Conservation (phyloP, 1,139 yeast genomes). For the Taiozyma sp. region DNA sequence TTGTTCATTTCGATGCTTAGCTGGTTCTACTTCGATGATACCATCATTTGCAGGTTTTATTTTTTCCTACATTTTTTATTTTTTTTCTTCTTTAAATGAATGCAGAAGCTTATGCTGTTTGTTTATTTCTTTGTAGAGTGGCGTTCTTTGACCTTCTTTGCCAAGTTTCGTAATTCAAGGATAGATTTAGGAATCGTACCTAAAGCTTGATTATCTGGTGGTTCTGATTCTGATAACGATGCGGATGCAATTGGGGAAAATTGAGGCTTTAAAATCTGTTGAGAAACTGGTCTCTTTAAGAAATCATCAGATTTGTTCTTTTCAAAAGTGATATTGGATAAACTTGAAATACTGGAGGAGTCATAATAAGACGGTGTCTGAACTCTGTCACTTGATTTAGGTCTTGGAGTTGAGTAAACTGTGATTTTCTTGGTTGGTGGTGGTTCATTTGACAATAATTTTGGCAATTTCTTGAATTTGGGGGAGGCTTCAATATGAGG, state of each 20-base stretch:
- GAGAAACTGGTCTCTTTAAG: conserved; percentile 12
- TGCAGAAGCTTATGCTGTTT: not conserved
- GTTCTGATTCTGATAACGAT: not conserved
- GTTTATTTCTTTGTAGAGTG: conserved; percentile 12
- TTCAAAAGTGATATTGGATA: conserved; percentile 24
- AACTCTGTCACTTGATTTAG: conserved; percentile 23
- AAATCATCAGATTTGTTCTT: conserved; percentile 14
- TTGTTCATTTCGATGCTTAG: not conserved
- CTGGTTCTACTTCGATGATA: not conserved
- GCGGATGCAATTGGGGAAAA: not conserved
- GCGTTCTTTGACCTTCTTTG: conserved; percentile 20
- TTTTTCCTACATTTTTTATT: not conserved
- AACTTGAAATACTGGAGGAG: conserved; percentile 18
- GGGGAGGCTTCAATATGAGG: conserved; percentile 18
- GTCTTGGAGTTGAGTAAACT: conserved; percentile 24
- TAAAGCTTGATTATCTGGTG: not conserved
- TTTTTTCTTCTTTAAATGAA: not conserved
- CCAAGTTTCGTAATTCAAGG: conserved; percentile 11
- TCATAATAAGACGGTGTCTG: conserved; percentile 23
- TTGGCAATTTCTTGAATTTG: conserved; percentile 9
- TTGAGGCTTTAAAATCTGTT: not conserved
- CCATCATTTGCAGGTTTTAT: not conserved
- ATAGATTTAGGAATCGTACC: not conserved
- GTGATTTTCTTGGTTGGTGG: conserved; percentile 12
- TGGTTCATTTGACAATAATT: conserved; percentile 6